Conservation (phyloP, 306 rosid species). For the Malus sieversii region DNA sequence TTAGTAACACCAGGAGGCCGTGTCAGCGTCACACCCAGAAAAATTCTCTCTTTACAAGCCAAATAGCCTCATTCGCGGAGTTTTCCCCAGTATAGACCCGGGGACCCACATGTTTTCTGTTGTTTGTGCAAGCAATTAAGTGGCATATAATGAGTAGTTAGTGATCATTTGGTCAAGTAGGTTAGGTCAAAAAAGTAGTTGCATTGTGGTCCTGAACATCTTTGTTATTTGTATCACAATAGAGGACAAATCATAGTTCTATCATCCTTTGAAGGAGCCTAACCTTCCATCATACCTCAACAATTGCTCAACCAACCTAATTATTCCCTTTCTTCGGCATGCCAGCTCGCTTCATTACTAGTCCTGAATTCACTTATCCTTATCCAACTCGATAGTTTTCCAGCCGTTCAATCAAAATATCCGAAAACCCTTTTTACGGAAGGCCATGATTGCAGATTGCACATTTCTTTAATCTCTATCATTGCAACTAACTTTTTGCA, state of each 20-base stretch:
- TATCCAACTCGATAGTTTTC: slow-evolving; percentile 19
- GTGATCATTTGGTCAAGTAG: slow-evolving; percentile 41
- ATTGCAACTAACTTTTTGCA: slow-evolving; percentile 56
- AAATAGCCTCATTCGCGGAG: background rate
- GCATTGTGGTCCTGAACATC: slow-evolving; percentile 42
- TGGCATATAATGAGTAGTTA: slow-evolving; percentile 23
- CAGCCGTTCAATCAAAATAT: slow-evolving; percentile 16
- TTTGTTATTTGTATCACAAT: slow-evolving; percentile 25
- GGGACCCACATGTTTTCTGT: slow-evolving; percentile 15
- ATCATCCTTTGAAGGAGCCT: slow-evolving; percentile 12
- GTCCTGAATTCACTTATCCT: slow-evolving; percentile 20
- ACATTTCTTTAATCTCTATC: slow-evolving; percentile 20
- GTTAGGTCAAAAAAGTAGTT: slow-evolving; percentile 43
- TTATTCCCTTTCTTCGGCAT: slow-evolving; percentile 34
- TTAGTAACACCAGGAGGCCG: background rate
- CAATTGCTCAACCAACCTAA: slow-evolving; percentile 34
- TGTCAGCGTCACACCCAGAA: background rate
- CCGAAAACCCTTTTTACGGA: slow-evolving; percentile 7
- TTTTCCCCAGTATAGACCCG: background rate
- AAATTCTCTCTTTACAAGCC: background rate
- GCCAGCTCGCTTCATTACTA: slow-evolving; percentile 41
- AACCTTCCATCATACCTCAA: slow-evolving; percentile 23
- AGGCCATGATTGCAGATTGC: slow-evolving; percentile 30
- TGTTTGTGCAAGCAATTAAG: slow-evolving; percentile 23
- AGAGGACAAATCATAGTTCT: slow-evolving; percentile 30